Base-by-base conservation (phyloP, 2,329 filamentous ascomycete genomes). In the Ophiostoma fasciatum region DNA sequence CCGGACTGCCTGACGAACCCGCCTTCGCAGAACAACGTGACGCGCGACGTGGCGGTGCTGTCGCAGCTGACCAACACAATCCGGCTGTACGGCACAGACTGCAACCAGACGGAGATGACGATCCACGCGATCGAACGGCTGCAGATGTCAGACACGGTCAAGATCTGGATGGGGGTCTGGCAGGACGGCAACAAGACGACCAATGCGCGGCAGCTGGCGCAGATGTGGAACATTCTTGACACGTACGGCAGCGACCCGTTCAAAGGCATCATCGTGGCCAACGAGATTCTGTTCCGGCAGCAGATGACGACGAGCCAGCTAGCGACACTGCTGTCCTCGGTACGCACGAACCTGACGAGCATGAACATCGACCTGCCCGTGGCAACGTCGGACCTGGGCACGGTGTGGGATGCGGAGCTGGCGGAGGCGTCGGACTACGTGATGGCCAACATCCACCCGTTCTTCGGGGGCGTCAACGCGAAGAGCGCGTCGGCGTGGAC, bases 361-460 rank as follows among this genome's bases (percentile, higher is more conserved):
- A 71, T 73, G 50, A 66, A 66, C 14, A 70, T 87, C 47, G 59
- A 73, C 32, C 63, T 96, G 9, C 82, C 82, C 0, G 73, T 96
- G 11, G 82, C 85, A 1, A 93, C 84, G 0, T 85, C 82, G 0
- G 88, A 96, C 53, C 66, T 96, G 0, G 88, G 88, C 19, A 78
- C 90, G 49, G 80, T 88, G 49, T 96, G 88, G 88, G 78, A 74
- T 3, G 50, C 66, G 0, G 62, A 66, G 2, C 70, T 96, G 14
- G 81, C 80, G 0, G 48, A 59, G 4, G 66, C 74, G 35, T 81
- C 83, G 28, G 87, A 96, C 55, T 77, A 82, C 49, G 76, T 96
- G 57, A 94, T 96, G 87, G 80, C 83, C 47, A 96, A 96, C 52
- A 82, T 96, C 37, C 90, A 96, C 53, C 88, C 90, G 0, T 94